These are phyloP conservation scores for Globisporangium barbulae DNA, from an alignment of 352 stramenopile species.

Conservation along the genomic window DNA sequence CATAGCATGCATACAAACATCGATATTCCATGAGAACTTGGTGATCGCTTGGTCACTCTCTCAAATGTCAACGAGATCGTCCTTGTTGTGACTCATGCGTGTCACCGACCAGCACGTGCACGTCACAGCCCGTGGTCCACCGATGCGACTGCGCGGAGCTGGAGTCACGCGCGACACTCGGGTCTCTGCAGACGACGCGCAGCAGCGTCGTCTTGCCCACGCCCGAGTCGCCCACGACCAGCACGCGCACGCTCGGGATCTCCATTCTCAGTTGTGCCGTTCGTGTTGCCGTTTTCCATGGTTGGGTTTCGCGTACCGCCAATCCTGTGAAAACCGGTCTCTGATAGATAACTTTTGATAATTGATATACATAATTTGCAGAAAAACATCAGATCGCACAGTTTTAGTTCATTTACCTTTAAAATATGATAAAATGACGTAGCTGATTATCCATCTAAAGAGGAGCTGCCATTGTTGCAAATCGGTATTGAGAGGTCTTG, in stretches of 20 bases:
- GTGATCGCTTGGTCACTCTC: background rate
- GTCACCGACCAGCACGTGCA: conserved; percentile 60
- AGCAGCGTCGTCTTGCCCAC: conserved; percentile 83
- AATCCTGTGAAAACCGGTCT: background rate
- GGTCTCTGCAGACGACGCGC: conserved; percentile 43
- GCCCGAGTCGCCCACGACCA: conserved; percentile 83
- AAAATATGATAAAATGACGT: background rate
- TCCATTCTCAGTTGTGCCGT: conserved; percentile 40
- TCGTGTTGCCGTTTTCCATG: background rate
- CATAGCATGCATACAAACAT: background rate
- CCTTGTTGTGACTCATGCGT: conserved; percentile 1
- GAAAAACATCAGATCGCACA: background rate
- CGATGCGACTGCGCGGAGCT: conserved; percentile 21
- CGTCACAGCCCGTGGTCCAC: conserved; percentile 83
- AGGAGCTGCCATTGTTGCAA: background rate
- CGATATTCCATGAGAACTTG: background rate
- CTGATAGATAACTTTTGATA: background rate
- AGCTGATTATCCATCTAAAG: background rate
- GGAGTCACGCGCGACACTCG: conserved; percentile 13
- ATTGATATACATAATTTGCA: background rate
- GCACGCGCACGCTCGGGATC: conserved; percentile 64
- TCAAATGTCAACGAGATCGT: background rate
- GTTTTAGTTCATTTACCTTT: background rate
- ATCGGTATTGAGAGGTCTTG: background rate
- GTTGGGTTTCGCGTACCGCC: no score